phyloP scores from a whole-genome alignment of 345 rosid genomes.

The Eucalyptus regnans region DNA sequence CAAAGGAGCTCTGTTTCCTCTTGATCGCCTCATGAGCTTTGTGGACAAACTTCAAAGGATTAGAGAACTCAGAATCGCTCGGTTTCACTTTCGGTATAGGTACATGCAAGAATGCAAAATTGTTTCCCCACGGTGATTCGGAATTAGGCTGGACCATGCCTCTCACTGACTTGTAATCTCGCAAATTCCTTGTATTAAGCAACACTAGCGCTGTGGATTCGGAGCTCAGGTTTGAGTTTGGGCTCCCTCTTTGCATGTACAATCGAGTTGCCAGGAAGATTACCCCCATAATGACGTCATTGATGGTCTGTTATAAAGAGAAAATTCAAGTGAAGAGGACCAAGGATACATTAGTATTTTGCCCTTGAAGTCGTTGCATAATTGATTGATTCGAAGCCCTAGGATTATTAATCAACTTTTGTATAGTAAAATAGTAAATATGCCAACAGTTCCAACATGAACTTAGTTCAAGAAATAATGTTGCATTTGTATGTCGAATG shows the following conservation, averaged over 20 bases:
- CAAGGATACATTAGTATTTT: neutral
- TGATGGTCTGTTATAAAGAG: constrained; percentile 19
- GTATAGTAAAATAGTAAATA: neutral
- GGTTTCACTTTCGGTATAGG: constrained; percentile 9
- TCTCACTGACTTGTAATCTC: constrained; percentile 24
- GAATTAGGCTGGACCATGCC: constrained; percentile 25
- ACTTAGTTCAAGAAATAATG: neutral
- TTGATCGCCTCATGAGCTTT: constrained; percentile 7
- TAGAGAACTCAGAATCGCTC: neutral
- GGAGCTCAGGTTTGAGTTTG: neutral
- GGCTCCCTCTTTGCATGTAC: constrained; percentile 19
- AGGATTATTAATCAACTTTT: neutral
- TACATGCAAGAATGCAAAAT: constrained; percentile 20
- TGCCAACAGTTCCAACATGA: neutral
- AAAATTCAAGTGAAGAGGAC: neutral
- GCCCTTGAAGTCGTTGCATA: neutral
- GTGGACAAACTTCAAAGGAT: constrained; percentile 12
- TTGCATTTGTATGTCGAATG: too few species aligned
- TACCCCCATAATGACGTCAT: constrained; percentile 31
- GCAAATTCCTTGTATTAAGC: constrained; percentile 26
- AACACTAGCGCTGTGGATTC: constrained; percentile 28
- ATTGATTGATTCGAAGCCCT: neutral
- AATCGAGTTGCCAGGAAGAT: constrained; percentile 29
- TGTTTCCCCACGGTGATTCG: constrained; percentile 31
- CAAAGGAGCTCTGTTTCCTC: constrained; percentile 13